Percentiles rank a stretch among this genome's conserved stretches.
Evolutionary conservation across 1,284 basidiomycete species (phyloP).

Genomic region (Ustanciosporium gigantosporum): DNA sequence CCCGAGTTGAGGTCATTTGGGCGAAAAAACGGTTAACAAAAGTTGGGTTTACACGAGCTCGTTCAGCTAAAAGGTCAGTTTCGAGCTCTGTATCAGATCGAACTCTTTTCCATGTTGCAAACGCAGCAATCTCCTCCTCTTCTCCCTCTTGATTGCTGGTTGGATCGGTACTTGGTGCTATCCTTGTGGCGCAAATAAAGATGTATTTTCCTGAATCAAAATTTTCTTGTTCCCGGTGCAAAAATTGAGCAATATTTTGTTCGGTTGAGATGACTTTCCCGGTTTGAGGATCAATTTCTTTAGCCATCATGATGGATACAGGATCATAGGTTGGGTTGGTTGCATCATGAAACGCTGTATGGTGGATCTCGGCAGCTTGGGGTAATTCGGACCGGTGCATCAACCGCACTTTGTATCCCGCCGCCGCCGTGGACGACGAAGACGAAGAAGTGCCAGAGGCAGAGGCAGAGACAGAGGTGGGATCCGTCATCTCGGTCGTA

Average conservation of each 20-base stretch:
- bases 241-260: neutral
- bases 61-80: neutral
- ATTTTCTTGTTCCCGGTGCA: neutral
- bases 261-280: neutral
- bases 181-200: neutral
- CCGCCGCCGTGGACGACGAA: too few species aligned
- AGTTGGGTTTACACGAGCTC: neutral
- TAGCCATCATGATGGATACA: neutral
- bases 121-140: neutral
- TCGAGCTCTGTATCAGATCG: too few species aligned
- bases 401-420: constrained; percentile 2
- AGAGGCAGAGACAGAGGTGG: too few species aligned
- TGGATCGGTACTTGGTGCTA: too few species aligned
- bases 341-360: constrained; percentile 8
- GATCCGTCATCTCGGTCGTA: too few species aligned
- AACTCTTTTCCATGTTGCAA: neutral
- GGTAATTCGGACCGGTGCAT: neutral
- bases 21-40: constrained; percentile 13
- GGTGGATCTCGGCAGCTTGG: neutral
- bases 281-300: neutral
- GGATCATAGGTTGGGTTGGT: constrained; percentile 2
- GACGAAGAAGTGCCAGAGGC: too few species aligned
- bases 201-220: neutral
- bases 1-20: constrained; percentile 7
- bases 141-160: too few species aligned